phyloP scores from a whole-genome alignment of 2,329 filamentous ascomycete species.

The Diatrype stigma region DNA sequence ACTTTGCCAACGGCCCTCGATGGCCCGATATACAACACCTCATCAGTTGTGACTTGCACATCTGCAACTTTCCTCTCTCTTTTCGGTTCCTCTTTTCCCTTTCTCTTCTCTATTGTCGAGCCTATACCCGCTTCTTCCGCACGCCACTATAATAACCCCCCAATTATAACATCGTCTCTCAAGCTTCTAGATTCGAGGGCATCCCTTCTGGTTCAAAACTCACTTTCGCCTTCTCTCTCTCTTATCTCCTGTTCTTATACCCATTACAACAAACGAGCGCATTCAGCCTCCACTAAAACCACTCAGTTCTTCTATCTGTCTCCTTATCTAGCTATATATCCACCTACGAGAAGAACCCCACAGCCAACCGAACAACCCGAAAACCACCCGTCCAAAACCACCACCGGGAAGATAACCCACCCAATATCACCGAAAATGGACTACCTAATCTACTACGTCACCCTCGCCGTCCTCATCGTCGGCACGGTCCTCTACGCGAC shows the following conservation, averaged over 20 bases:
- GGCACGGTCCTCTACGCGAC: slow-evolving; percentile 79
- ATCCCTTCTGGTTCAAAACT: too few species aligned
- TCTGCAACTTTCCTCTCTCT: slow-evolving; percentile 3
- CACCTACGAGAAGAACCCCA: too few species aligned
- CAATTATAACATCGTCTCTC: too few species aligned
- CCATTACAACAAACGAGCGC: too few species aligned
- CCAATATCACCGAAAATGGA: slow-evolving; percentile 53
- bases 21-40: slow-evolving; percentile 4
- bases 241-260: too few species aligned
- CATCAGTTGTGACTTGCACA: slow-evolving; percentile 4
- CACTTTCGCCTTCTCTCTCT: too few species aligned
- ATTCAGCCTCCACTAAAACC: too few species aligned
- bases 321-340: too few species aligned
- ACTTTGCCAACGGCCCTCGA: slow-evolving; percentile 2
- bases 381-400: too few species aligned
- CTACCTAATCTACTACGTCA: slow-evolving; percentile 76
- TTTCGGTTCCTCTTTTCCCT: neutral
- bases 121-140: slow-evolving; percentile 2
- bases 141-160: neutral
- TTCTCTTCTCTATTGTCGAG: neutral
- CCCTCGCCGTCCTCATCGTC: slow-evolving; percentile 65
- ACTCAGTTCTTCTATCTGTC: too few species aligned
- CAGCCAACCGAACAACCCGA: too few species aligned
- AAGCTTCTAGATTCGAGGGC: too few species aligned
- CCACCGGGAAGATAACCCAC: neutral